Evolutionary conservation across 2,329 filamentous ascomycete genomes (phyloP), one percentile per base, ranked within the genome.

Genomic region (Penicillium occitanis): DNA sequence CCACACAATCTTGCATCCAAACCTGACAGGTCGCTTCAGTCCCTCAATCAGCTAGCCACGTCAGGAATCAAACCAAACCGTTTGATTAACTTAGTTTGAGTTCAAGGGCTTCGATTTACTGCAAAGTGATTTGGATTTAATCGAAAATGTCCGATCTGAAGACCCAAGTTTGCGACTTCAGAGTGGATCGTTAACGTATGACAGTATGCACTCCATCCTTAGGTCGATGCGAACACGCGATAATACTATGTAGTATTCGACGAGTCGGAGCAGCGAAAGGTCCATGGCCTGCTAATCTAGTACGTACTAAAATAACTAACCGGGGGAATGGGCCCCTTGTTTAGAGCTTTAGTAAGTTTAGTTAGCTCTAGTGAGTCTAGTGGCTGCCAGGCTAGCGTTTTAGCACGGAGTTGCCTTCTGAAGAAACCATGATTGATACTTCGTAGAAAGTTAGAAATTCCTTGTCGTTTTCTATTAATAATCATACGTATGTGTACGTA

Each of bases 141-240:
- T 25, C 3, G 19, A 13, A 33, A 48, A 13, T 48, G 46, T 48
- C 11, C 10, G 46, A 25, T 11, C 25, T 22, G 7, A 30, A 57
- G n/a, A 57, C 53, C 33, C 53, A 57, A 40, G 30, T 57, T 37
- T 57, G 53, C n/a, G 53, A 37, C 53, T 35, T 51, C 30, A 57
- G 30, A 57, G 53, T 57, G 53, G 53, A 57, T 57, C 51, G 13
- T 13, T 5, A 25, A 40, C 33, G 11, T 40, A 57, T 17, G 53
- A 57, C 53, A 37, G 53, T 22, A 57, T 57, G 30, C 53, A 57
- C 30, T 57, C 30, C 51, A 37, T 57, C 14, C 25, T 33, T 53
- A 53, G 50, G 48, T 17, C 28, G 50, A 53, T 53, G 25, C 50
- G 30, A 33, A 53, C 50, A 53, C 50, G 50, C 50, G 50, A 53